A percentile compares a stretch with the other conserved stretches of the same genome.
These are phyloP conservation scores for Trametes sanguinea DNA, from an alignment of 768 basidiomycete genomes.

Conservation along the genomic window DNA sequence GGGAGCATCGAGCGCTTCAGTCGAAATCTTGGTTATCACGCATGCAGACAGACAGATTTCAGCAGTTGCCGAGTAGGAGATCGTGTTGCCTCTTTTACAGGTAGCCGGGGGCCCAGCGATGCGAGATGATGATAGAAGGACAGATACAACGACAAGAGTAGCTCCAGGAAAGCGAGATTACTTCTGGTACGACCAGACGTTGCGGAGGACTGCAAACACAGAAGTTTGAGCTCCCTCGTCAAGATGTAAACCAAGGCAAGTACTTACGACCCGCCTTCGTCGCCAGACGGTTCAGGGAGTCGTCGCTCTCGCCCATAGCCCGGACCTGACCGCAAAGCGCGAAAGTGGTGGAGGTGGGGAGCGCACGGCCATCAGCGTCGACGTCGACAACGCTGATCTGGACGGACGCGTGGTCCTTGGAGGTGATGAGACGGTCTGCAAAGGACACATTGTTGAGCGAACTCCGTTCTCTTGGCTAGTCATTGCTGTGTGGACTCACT, in stretches of 20 bases:
- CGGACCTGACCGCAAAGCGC: slow-evolving; percentile 94
- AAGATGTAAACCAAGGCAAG: background rate
- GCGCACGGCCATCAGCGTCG: slow-evolving; percentile 82
- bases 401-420: slow-evolving; percentile 98
- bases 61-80: background rate
- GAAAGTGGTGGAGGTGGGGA: slow-evolving; percentile 83
- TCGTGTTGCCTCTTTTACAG: slow-evolving; percentile 14
- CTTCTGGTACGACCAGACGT: slow-evolving; percentile 96
- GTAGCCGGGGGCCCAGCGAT: slow-evolving; percentile 1
- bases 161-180: slow-evolving; percentile 43
- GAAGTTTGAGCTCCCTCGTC: background rate
- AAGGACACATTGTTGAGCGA: slow-evolving; percentile 1
- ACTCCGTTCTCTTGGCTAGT: background rate
- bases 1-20: no score
- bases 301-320: slow-evolving; percentile 94
- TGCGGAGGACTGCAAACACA: slow-evolving; percentile 74
- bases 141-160: slow-evolving; percentile 28
- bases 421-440: slow-evolving; percentile 94
- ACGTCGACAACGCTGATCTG: slow-evolving; percentile 96
- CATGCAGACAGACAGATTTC: no score
- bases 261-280: slow-evolving; percentile 92
- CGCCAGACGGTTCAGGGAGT: slow-evolving; percentile 93
- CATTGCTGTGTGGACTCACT: slow-evolving; percentile 56
- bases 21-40: no score
- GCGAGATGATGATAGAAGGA: slow-evolving; percentile 19